phyloP scores from a whole-genome alignment of 106 monocot genomes.

The Xerophyta viscosa region DNA sequence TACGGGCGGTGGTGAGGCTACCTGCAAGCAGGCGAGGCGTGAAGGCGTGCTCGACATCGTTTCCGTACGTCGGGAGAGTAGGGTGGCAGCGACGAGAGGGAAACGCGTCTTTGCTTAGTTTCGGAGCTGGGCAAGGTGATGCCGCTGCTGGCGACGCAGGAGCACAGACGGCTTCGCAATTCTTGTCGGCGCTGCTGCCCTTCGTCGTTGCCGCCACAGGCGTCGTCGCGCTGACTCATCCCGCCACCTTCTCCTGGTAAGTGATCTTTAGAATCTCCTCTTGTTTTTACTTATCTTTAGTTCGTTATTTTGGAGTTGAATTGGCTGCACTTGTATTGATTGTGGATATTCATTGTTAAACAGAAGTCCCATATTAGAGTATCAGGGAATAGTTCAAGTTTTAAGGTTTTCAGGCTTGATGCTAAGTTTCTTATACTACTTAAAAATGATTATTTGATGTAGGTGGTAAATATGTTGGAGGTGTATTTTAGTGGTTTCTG shows the following conservation, averaged over 20 bases:
- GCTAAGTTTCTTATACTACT: too few species aligned
- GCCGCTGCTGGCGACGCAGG: not conserved
- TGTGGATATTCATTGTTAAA: too few species aligned
- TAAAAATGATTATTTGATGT: too few species aligned
- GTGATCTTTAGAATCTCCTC: not conserved
- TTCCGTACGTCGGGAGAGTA: slow-evolving; percentile 44
- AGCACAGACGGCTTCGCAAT: slow-evolving; percentile 16
- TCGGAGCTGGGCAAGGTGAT: slow-evolving; percentile 5
- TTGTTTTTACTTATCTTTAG: not conserved
- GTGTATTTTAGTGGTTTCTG: too few species aligned
- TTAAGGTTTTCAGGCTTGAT: too few species aligned
- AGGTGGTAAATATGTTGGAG: too few species aligned
- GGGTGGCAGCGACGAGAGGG: slow-evolving; percentile 53
- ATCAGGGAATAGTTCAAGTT: too few species aligned
- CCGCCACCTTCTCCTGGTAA: slow-evolving; percentile 86
- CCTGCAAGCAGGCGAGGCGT: not conserved
- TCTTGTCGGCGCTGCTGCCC: slow-evolving; percentile 75
- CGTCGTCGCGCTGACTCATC: slow-evolving; percentile 66
- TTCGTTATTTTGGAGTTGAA: not conserved
- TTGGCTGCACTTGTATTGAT: not conserved
- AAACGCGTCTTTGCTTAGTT: slow-evolving; percentile 35
- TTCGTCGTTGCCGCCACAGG: slow-evolving; percentile 83
- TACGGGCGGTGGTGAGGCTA: not conserved
- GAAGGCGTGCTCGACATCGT: slow-evolving; percentile 43
- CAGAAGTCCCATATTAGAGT: too few species aligned